Evolutionary conservation across 306 rosid species (phyloP), one percentile per base, ranked within the genome.

Genomic region (Prosopis cineraria): DNA sequence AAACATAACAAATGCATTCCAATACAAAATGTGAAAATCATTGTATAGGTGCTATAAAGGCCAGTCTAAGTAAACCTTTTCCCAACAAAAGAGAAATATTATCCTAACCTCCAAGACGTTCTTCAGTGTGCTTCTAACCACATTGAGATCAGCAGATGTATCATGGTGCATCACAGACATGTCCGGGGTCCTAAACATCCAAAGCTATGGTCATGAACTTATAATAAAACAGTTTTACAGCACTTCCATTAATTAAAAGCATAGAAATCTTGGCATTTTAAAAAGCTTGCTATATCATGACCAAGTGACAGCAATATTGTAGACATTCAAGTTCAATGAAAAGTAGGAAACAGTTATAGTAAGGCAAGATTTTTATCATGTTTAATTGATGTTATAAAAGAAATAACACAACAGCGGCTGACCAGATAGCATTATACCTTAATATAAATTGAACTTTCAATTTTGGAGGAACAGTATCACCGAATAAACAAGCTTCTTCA

Each of bases 151-250:
- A 6, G 91, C 77, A 78, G 94, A 88, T 20, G 88, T 73, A 70
- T 90, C 94, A 22, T 81, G 90, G 83, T 90, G 94, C 81, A 90
- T 86, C 4, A 85, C 94, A 29, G 91, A 88, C 91, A 86, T 88
- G 69, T 80, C 89, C 2, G 94, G 94, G 39, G 94, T 90, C 89
- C 94, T 90, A 82, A 58, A 76, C 40, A 80, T 68, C 29, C 16
- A 75, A 30, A 63, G 25, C 30, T 29, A 24, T 1, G 10, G 65
- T 34, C 52, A 25, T 27, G 19, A 58, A 58, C 10, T 27, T 2
- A 58, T 34, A 22, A 37, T 39, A 20, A 3, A 72, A 20, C 67
- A 50, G 41, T 34, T 70, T 22, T 36, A 7, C 6, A 14, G 20
- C 48, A 34, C 24, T 53, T 17, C 53, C 34, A 67, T 22, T 40